Base-by-base conservation (phyloP, 805 yeast species). In the Starmera caribaea region DNA sequence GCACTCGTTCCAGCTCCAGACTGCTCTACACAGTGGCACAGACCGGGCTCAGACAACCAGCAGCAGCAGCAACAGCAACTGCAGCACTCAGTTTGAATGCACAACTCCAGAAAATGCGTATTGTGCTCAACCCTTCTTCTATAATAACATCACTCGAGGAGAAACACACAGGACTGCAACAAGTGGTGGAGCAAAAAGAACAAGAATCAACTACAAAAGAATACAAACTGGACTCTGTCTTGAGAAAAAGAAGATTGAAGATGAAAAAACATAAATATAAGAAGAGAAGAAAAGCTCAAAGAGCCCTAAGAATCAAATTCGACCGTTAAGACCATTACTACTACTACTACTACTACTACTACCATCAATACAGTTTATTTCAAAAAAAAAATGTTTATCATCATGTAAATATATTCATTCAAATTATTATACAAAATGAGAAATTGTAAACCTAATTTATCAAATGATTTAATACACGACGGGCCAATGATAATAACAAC, bases 191-290 rank as follows among this genome's bases (percentile, higher is more conserved):
- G 7, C 28, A 37, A 7, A 24, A 26, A 3, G 41, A 41, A 16
- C 40, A 42, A 33, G 28, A 38, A 27, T 4, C 16, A 16, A 34
- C 33, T n/a, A 31, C 36, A 12, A 49, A 43, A 16, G 49, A 42
- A 27, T 41, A 50, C 41, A 34, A 38, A 28, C 37, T 74, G 50
- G 87, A 83, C 51, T 79, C 88, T 11, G 94, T 84, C 30, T 64
- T 80, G 61, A 74, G 92, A 61, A 84, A 84, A 58, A 79, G 98
- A 68, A 76, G 85, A 65, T 77, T 85, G 61, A 90, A 88, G 73
- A 92, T 92, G 97, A 92, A 90, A 76, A 86, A 89, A 59, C 98
- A 92, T 66, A 92, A 92, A 71, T 73, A 87, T 61, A 83, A 92
- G 69, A 92, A 92, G 81, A 84, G 97, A 75, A 83, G 97, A 76